phyloP scores from a whole-genome alignment of 345 rosid species.

The Lepidium didymum region DNA sequence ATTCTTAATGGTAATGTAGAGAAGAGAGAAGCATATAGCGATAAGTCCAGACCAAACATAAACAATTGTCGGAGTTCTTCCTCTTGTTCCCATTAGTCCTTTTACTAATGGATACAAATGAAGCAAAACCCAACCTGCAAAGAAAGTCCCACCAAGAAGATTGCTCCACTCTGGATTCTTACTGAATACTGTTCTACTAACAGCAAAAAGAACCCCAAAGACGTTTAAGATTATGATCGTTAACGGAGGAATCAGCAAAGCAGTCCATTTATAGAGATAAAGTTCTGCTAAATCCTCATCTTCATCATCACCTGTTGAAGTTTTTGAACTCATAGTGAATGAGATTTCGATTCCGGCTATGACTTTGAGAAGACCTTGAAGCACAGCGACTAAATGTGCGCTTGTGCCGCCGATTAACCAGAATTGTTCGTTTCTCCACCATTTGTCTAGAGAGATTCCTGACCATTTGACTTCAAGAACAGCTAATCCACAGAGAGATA shows the following conservation, averaged over 20 bases:
- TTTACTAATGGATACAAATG: constrained; percentile 80
- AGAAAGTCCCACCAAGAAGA: constrained; percentile 66
- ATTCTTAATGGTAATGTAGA: constrained; percentile 61
- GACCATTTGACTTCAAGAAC: constrained; percentile 83
- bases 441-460: constrained; percentile 61
- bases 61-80: constrained; percentile 60
- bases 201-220: constrained; percentile 59
- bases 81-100: constrained; percentile 77
- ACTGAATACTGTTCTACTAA: constrained; percentile 47
- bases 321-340: constrained; percentile 65
- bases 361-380: constrained; percentile 76
- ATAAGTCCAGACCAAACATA: constrained; percentile 81
- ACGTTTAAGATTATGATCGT: constrained; percentile 71
- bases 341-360: constrained; percentile 79
- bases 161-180: constrained; percentile 50
- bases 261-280: constrained; percentile 67
- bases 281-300: constrained; percentile 72
- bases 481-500: constrained; percentile 55
- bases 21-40: constrained; percentile 59
- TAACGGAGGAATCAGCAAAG: constrained; percentile 71
- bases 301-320: constrained; percentile 35
- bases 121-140: constrained; percentile 76
- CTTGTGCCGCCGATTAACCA: constrained; percentile 92
- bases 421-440: constrained; percentile 96
- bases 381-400: constrained; percentile 75